Percentiles rank a stretch among this genome's conserved stretches.
Evolutionary conservation across 345 rosid genomes (phyloP).

Genomic region (Lepidium aucheri): DNA sequence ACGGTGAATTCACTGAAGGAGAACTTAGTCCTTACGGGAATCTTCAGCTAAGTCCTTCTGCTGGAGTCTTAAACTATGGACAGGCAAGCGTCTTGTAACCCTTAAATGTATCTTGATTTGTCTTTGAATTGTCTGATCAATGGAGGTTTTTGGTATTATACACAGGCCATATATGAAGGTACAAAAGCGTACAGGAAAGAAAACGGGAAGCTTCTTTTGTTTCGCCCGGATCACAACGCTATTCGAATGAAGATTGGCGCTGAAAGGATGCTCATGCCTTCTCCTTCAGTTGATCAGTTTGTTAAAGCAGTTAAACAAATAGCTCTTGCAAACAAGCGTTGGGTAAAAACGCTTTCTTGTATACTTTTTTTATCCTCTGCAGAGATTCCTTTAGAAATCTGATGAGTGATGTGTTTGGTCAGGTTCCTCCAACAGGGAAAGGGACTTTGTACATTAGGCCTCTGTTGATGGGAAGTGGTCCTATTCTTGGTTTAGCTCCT

Average conservation of each 20-base stretch:
- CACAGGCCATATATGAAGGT: conserved; percentile 75
- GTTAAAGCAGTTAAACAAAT: conserved; percentile 44
- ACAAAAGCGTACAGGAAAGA: conserved; percentile 69
- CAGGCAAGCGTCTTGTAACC: conserved; percentile 30
- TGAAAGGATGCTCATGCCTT: conserved; percentile 50
- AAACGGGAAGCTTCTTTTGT: conserved; percentile 54
- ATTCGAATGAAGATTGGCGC: conserved; percentile 48
- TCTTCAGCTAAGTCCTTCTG: conserved; percentile 42
- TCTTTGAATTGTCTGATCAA: not conserved
- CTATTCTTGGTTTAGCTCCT: conserved; percentile 38
- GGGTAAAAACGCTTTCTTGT: conserved; percentile 43
- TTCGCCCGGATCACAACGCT: conserved; percentile 72
- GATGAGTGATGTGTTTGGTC: conserved; percentile 11
- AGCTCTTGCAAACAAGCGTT: conserved; percentile 52
- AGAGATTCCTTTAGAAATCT: conserved; percentile 1
- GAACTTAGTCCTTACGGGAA: conserved; percentile 33
- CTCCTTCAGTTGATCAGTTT: conserved; percentile 48
- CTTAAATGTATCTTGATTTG: not conserved
- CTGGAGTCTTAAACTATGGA: conserved; percentile 56
- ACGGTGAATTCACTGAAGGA: conserved; percentile 27
- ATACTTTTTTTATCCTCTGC: not conserved
- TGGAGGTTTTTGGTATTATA: not conserved
- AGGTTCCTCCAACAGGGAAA: conserved; percentile 50
- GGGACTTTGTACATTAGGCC: conserved; percentile 47
- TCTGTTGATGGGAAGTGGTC: conserved; percentile 44